Conservation (phyloP, 371 early-diverging fungal species). For the Apophysomyces elegans region DNA sequence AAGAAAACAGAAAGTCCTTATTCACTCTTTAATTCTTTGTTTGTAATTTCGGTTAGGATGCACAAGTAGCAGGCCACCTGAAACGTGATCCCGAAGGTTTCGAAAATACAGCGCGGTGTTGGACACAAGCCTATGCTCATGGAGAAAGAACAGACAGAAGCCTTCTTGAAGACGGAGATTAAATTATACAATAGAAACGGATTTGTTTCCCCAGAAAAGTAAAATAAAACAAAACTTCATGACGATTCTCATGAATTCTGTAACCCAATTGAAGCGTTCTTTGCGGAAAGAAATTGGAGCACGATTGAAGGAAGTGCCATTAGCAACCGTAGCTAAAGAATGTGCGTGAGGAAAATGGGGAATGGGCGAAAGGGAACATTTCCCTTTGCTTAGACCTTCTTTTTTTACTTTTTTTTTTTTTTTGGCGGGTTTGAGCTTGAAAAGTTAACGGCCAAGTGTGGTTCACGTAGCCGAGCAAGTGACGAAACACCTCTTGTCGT, state of each 20-base stretch:
- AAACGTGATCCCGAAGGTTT: neutral
- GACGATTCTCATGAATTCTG: too few species aligned
- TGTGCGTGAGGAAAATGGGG: constrained; percentile 3
- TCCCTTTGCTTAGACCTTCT: too few species aligned
- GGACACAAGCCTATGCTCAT: constrained; percentile 2
- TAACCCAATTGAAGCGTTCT: constrained; percentile 17
- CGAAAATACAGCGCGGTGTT: neutral
- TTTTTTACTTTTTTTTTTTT: too few species aligned
- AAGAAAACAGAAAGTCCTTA: too few species aligned
- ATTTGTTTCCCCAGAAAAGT: neutral
- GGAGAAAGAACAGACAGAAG: constrained; percentile 3
- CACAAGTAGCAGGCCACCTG: neutral
- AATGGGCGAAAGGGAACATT: too few species aligned
- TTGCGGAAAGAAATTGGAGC: constrained; percentile 20
- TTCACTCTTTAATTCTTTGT: neutral
- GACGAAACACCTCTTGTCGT: constrained; percentile 45
- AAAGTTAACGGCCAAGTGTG: neutral
- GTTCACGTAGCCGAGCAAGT: constrained; percentile 49
- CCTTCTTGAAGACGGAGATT: neutral
- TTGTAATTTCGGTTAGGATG: neutral
- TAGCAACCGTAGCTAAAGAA: neutral
- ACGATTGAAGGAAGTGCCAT: neutral
- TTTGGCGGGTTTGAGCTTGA: neutral
- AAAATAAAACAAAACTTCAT: too few species aligned
- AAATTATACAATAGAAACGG: neutral